These are phyloP conservation scores for Udeniomyces megalosporus DNA, from an alignment of 768 basidiomycete species.

Conservation along the genomic window DNA sequence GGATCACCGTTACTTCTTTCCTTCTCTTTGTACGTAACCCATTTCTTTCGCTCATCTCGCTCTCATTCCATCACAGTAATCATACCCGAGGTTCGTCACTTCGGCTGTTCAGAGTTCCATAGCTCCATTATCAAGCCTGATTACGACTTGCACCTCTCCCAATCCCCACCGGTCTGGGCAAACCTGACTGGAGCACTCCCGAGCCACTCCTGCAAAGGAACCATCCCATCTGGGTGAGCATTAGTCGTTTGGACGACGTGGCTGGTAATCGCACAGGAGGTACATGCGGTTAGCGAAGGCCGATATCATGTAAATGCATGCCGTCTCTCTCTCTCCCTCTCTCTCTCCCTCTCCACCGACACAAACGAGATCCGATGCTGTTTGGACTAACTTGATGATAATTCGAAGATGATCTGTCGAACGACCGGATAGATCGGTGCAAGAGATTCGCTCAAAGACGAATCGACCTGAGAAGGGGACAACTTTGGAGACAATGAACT, in stretches of 20 bases:
- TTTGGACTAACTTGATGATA: too few species aligned
- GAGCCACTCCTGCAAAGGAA: neutral
- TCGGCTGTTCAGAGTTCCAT: too few species aligned
- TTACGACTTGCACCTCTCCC: neutral
- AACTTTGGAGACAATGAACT: neutral
- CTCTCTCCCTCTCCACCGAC: too few species aligned
- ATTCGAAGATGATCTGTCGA: too few species aligned
- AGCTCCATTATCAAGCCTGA: too few species aligned
- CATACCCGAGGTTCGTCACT: too few species aligned
- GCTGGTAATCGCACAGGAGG: neutral
- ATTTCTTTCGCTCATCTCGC: too few species aligned
- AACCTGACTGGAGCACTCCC: neutral
- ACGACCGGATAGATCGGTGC: neutral
- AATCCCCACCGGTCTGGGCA: neutral
- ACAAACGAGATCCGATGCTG: neutral
- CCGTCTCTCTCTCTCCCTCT: too few species aligned
- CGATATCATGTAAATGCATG: neutral
- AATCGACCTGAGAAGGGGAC: slow-evolving; percentile 4
- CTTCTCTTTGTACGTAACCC: too few species aligned
- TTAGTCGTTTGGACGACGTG: neutral
- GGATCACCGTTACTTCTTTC: too few species aligned
- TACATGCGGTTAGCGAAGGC: neutral
- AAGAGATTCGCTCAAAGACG: neutral
- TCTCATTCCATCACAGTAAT: too few species aligned
- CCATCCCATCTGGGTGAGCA: neutral